Evolutionary conservation across 768 basidiomycete genomes (phyloP), one percentile per base, ranked within the genome.

Genomic region (Pisolithus microcarpus): DNA sequence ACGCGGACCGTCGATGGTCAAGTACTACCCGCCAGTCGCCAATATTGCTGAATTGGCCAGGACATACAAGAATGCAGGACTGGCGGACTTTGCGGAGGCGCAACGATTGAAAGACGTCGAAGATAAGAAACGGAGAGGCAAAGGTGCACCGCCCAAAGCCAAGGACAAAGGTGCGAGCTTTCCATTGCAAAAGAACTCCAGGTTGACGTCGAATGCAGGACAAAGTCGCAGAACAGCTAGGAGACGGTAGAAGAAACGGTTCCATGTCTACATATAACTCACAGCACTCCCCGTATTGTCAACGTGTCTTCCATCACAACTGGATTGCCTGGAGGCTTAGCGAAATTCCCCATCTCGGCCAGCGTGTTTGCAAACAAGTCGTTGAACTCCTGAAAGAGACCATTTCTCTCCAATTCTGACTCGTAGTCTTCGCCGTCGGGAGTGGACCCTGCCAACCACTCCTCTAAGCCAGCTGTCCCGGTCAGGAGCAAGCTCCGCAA

Each of bases 291-390:
- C 23, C 23, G 23, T 24, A 24, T 24, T 24, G 23, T 24, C 23
- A 24, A 24, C 23, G 23, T 24, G 23, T 24, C 23, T 24, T 37
- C 58, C 53, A 60, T 60, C 2, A 51, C 64, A 5, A n/a, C 56
- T 5, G 55, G 43, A 38, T 62, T 57, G 43, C 58, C 64, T 48
- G 46, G 43, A 16, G 56, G 53, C 6, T 67, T 67, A 0, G 58
- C 59, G 28, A 80, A 65, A 3, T 73, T 74, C 1, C 81, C 81
- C 52, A 87, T 71, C 60, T 75, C 78, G 40, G 76, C 72, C n/a
- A 87, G 68, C 7, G 85, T 84, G 52, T 71, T 70, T 21, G 71
- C 65, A 62, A 87, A 87, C 15, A 87, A 56, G 24, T 81, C 78
- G 51, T 87, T 78, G 56, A 87, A 82, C 16, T 73, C 74, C 44